Conservation (phyloP, 352 stramenopile species). For the Lagenidium giganteum region DNA sequence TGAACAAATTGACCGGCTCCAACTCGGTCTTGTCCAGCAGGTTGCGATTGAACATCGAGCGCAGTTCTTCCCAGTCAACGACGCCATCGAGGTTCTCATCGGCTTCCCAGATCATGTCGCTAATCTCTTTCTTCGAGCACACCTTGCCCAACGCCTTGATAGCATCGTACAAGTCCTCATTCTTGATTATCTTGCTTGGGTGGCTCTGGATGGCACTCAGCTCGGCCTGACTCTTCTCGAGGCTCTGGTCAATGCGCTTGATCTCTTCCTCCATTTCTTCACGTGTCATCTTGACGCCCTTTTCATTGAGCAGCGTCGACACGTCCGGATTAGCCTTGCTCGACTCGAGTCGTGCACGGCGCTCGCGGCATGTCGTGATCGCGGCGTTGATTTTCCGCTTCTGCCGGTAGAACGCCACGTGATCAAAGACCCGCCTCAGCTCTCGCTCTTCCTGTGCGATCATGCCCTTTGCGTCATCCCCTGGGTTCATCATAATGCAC, state of each 20-base stretch:
- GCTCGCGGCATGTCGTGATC: constrained; percentile 45
- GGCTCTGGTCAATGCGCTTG: constrained; percentile 40
- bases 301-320: constrained; percentile 71
- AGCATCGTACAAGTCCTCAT: constrained; percentile 90
- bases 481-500: constrained; percentile 71
- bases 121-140: constrained; percentile 93
- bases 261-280: constrained; percentile 81
- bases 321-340: constrained; percentile 66
- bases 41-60: constrained; percentile 96
- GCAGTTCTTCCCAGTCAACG: constrained; percentile 94
- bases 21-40: constrained; percentile 93
- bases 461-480: constrained; percentile 80
- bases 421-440: constrained; percentile 92
- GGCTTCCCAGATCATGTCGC: constrained; percentile 98
- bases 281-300: constrained; percentile 68
- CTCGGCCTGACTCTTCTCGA: constrained; percentile 50
- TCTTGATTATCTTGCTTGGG: constrained; percentile 75
- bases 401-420: constrained; percentile 87
- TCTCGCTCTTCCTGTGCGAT: constrained; percentile 94
- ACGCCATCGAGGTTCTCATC: constrained; percentile 96
- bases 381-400: constrained; percentile 70
- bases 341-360: constrained; percentile 50
- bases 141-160: constrained; percentile 92
- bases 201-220: constrained; percentile 47
- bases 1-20: constrained; percentile 94